These are phyloP conservation scores for Cicer yamashitae DNA, from an alignment of 306 rosid genomes.

Conservation along the genomic window DNA sequence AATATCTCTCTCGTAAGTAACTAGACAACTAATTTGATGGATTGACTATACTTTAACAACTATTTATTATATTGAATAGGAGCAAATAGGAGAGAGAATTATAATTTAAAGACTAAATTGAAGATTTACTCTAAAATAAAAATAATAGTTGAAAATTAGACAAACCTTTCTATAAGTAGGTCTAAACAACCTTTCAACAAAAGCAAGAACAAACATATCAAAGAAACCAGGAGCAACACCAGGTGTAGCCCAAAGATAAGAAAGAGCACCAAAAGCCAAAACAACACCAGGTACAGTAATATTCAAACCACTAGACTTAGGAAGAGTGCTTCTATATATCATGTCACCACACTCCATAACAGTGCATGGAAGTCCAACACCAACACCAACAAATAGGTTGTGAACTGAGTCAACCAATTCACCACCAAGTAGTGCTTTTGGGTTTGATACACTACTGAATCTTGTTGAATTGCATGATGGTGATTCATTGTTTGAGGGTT, in stretches of 20 bases:
- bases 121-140: too few relatives aligned
- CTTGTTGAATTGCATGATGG: slow-evolving; percentile 34
- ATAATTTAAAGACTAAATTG: too few relatives aligned
- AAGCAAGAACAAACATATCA: slow-evolving; percentile 97
- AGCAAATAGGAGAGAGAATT: neutral
- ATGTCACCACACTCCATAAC: slow-evolving; percentile 98
- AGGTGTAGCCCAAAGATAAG: slow-evolving; percentile 97
- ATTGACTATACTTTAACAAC: too few relatives aligned
- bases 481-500: slow-evolving; percentile 36
- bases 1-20: too few relatives aligned
- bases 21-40: too few relatives aligned
- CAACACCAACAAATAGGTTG: slow-evolving; percentile 77
- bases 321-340: slow-evolving; percentile 90
- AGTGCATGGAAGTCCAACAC: slow-evolving; percentile 89
- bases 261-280: slow-evolving; percentile 75
- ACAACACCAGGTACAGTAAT: slow-evolving; percentile 76
- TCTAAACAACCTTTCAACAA: slow-evolving; percentile 77
- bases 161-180: slow-evolving; percentile 80
- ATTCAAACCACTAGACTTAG: slow-evolving; percentile 71
- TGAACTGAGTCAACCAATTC: slow-evolving; percentile 64
- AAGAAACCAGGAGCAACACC: slow-evolving; percentile 97
- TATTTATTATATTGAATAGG: too few relatives aligned
- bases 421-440: slow-evolving; percentile 47
- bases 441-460: slow-evolving; percentile 44
- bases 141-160: neutral